phyloP scores from a whole-genome alignment of 1,284 basidiomycete species.

The Meripilus lineatus region DNA sequence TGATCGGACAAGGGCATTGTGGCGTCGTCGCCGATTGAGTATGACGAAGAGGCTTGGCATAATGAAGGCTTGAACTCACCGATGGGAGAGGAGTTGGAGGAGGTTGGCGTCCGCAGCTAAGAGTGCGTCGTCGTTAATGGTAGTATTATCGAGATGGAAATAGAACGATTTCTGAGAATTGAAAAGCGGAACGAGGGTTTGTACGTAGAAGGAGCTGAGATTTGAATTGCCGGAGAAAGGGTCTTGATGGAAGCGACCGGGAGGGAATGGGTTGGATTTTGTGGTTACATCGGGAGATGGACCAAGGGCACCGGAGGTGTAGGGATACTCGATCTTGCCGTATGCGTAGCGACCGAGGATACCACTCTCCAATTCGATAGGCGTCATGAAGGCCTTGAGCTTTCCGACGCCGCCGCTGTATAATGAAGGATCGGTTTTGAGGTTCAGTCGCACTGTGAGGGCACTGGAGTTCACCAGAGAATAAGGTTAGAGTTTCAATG shows the following conservation, averaged over 20 bases:
- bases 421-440: constrained; percentile 9
- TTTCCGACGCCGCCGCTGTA: constrained; percentile 9
- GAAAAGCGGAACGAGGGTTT: constrained; percentile 13
- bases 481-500: background rate
- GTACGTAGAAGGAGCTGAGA: constrained; percentile 13
- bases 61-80: constrained; percentile 6
- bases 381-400: constrained; percentile 8
- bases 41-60: background rate
- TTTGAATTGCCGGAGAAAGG: constrained; percentile 12
- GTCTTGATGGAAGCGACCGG: constrained; percentile 16
- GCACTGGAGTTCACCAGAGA: constrained; percentile 5
- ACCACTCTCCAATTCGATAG: constrained; percentile 7
- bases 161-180: constrained; percentile 9
- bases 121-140: constrained; percentile 11
- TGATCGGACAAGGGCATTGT: background rate
- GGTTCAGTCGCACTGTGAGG: constrained; percentile 14
- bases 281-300: constrained; percentile 10
- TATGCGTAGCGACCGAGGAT: constrained; percentile 13
- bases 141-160: constrained; percentile 15
- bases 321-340: constrained; percentile 18
- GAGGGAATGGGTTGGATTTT: constrained; percentile 11
- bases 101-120: constrained; percentile 13
- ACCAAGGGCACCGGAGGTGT: constrained; percentile 6
- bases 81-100: constrained; percentile 13
- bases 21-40: background rate